Conservation (phyloP, 2,329 filamentous ascomycete species). For the Xylaria sp. region DNA sequence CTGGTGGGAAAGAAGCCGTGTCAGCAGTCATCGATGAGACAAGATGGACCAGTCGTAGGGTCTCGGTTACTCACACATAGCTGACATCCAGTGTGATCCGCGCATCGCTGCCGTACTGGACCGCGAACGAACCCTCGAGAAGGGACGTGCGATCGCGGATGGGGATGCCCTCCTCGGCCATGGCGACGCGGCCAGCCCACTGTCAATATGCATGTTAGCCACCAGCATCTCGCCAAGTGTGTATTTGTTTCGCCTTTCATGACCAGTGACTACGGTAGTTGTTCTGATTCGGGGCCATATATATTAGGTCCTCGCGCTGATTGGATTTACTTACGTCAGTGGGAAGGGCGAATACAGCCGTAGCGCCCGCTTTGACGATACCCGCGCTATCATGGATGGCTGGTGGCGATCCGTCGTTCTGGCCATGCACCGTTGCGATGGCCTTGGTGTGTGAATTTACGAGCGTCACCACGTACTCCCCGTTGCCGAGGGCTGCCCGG, state of each 20-base stretch:
- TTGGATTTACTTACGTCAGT: constrained; percentile 19
- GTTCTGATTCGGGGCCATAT: too few species aligned
- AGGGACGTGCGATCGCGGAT: constrained; percentile 18
- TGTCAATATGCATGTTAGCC: constrained; percentile 10
- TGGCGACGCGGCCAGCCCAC: constrained; percentile 23
- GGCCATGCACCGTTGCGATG: constrained; percentile 16
- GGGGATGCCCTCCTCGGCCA: constrained; percentile 17
- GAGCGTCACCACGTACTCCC: constrained; percentile 20
- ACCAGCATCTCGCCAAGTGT: background rate
- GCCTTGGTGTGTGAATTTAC: constrained; percentile 24
- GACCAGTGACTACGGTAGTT: too few species aligned
- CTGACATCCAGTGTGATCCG: constrained; percentile 23
- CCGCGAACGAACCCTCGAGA: constrained; percentile 22
- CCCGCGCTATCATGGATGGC: constrained; percentile 8
- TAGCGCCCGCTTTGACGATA: constrained; percentile 10
- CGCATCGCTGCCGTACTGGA: background rate
- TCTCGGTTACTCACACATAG: constrained; percentile 23
- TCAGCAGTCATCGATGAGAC: constrained; percentile 6
- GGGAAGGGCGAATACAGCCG: constrained; percentile 16
- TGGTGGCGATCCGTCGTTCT: constrained; percentile 12
- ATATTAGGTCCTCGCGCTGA: too few species aligned
- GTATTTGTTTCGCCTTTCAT: background rate
- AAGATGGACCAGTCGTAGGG: background rate
- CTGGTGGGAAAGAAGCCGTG: constrained; percentile 2
- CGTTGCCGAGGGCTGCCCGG: background rate